Conservation (phyloP, 2,329 filamentous ascomycete species). For the Hymenoscyphus repandus region DNA sequence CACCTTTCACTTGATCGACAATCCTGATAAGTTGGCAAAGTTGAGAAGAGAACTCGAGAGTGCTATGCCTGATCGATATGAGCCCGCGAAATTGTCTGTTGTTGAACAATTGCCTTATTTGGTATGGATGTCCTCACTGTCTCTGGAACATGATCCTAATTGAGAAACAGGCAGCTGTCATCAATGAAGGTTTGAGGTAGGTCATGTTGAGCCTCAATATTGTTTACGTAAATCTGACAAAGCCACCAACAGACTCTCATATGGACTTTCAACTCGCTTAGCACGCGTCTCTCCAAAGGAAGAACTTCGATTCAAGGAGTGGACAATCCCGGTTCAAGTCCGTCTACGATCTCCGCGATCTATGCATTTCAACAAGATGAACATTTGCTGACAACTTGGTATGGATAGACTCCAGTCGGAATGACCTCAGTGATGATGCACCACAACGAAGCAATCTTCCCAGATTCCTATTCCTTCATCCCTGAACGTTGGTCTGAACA, state of each 20-base stretch:
- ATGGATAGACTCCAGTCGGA: constrained; percentile 16
- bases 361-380: not conserved
- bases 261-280: constrained; percentile 28
- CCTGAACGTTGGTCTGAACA: constrained; percentile 36
- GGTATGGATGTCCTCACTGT: not conserved
- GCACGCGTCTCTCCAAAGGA: constrained; percentile 25
- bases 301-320: constrained; percentile 17
- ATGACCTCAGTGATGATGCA: constrained; percentile 23
- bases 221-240: not conserved
- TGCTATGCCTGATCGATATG: constrained; percentile 12
- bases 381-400: too few species aligned
- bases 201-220: not conserved
- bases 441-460: constrained; percentile 31
- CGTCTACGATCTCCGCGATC: constrained; percentile 22
- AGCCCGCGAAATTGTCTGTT: constrained; percentile 9
- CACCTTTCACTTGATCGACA: constrained; percentile 8
- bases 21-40: constrained; percentile 15
- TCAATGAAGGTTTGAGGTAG: constrained; percentile 16
- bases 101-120: constrained; percentile 25
- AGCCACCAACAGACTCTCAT: constrained; percentile 11
- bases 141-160: not conserved
- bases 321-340: constrained; percentile 15
- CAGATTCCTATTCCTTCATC: constrained; percentile 23
- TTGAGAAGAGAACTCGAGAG: constrained; percentile 14
- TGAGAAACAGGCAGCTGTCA: constrained; percentile 5